Percentiles rank a stretch among this genome's conserved stretches.
These are phyloP conservation scores for Pseudognaphalium luteoalbum DNA, from an alignment of 129 eudicot species.

Conservation along the genomic window DNA sequence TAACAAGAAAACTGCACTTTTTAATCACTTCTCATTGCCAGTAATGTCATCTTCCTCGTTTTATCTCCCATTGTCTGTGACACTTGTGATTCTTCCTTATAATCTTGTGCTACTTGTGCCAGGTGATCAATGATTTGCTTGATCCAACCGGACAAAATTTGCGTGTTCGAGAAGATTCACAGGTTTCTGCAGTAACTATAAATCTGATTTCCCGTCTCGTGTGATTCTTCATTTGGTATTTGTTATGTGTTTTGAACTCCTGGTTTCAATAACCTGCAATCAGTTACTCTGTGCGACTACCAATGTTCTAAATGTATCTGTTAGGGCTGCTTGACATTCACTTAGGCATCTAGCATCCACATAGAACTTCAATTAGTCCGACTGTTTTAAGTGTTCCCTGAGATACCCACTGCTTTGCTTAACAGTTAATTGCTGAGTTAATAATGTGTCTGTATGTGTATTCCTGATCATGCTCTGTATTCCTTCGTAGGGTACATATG, in stretches of 20 bases:
- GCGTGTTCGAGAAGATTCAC: slow-evolving; percentile 98
- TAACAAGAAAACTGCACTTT: not conserved
- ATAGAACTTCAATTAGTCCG: too few relatives aligned
- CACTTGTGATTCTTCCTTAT: slow-evolving; percentile 15
- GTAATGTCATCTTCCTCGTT: not conserved
- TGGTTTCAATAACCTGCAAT: not conserved
- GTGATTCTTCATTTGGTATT: slow-evolving; percentile 5
- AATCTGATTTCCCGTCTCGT: slow-evolving; percentile 10
- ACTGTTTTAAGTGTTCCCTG: too few relatives aligned
- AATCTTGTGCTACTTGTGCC: slow-evolving; percentile 29
- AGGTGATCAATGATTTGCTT: slow-evolving; percentile 98
- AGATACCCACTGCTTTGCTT: too few relatives aligned
- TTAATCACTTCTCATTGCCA: slow-evolving; percentile 18
- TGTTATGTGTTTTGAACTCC: not conserved
- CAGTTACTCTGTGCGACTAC: not conserved
- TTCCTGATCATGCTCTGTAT: slow-evolving; percentile 10
- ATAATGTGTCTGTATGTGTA: not conserved
- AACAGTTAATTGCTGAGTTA: too few relatives aligned
- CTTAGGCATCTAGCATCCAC: too few relatives aligned
- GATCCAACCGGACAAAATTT: slow-evolving; percentile 98
- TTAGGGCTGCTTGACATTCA: too few relatives aligned
- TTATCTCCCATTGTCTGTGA: not conserved
- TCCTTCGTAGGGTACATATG: slow-evolving; percentile 80
- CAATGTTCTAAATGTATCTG: not conserved
- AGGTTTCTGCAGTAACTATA: slow-evolving; percentile 53